Evolutionary conservation across 2,329 filamentous ascomycete species (phyloP), one percentile per base, ranked within the genome.

Genomic region (Alternaria novae-zelandiae): DNA sequence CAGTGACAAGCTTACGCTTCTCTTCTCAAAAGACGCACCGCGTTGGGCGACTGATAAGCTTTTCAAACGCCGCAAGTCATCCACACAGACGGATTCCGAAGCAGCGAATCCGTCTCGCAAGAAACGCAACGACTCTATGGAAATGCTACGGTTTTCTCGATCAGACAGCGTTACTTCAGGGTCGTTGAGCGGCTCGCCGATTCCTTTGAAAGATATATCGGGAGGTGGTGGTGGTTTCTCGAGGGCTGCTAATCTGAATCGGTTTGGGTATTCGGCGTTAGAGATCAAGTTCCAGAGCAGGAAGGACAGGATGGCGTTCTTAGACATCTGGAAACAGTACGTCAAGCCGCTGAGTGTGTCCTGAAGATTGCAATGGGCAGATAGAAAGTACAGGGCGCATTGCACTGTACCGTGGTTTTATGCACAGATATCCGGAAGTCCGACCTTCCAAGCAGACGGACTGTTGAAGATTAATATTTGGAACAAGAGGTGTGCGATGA

Each of bases 241-340:
- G 15, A 26, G 59, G 15, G 20, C 32, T 23, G 55, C 51, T 8
- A 68, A 61, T 43, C n/a, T 77, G 49, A 77, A 78, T 56, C 68
- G 70, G 2, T 75, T 73, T 56, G 71, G 69, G 15, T 77, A 76
- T 50, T 64, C 65, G 5, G 66, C 75, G 43, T 47, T 78, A 26
- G 69, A 77, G 43, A 75, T 77, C 26, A 66, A 69, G 54, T 77
- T 78, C 32, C 68, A 70, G 32, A 69, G 44, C n/a, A 74, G 69
- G 57, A 59, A 57, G 43, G 75, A 77, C 64, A 60, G 73, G 6
- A 70, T 54, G 21, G 72, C 68, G 2, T 78, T 77, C 59, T 50
- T 76, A 55, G 70, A 68, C 2, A 45, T 77, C 4, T 78, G 75
- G 76, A 68, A 65, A 54, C 51, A 65, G 43, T 67, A 69, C 66